Base-by-base conservation (phyloP, 306 rosid species). In the Astragalus membranaceus region DNA sequence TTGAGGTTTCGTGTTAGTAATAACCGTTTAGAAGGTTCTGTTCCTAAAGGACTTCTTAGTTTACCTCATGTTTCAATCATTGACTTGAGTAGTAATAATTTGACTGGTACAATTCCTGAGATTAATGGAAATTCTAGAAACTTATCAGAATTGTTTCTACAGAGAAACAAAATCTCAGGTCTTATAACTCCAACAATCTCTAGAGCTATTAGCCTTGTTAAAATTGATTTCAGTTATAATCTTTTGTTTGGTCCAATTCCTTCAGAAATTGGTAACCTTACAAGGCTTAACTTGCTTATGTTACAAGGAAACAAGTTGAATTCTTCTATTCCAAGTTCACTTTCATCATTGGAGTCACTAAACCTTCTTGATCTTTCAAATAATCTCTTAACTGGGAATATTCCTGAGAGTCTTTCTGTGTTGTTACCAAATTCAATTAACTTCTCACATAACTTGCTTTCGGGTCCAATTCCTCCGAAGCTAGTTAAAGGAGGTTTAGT, bases 311-410 rank as follows among this genome's bases (percentile, higher is more conserved):
- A 95, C 81, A 84, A 71, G 80, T 54, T 95, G 75, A 89, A 64
- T 50, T 89, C 92, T 26, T 79, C 92, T 4, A 95, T 95, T 33
- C 99, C 99, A 0, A 69, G 60, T 57, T 86, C 97, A 7, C 84
- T 95, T 17, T 87, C 96, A 44, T 77, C 66, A 3, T 81, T 91
- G 7, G 80, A 62, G 65, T 89, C 88, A 36, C 88, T 95, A 69
- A 95, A 95, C 73, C 95, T 95, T 78, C 99, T 95, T 58, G 99
- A 95, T 67, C 90, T 91, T 65, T 95, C 99, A 39, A 83, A 83
- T 65, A 95, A 95, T 72, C 88, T 69, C 3, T 70, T 95, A 71
- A 87, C 96, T 0, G 99, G 99, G 5, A 82, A 67, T 6, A 95
- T 95, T 78, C 99, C 97, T 23, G 99, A 89, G 26, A 91, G 91